Conservation (phyloP, 805 yeast species). For the Pichia gijzeniarum region DNA sequence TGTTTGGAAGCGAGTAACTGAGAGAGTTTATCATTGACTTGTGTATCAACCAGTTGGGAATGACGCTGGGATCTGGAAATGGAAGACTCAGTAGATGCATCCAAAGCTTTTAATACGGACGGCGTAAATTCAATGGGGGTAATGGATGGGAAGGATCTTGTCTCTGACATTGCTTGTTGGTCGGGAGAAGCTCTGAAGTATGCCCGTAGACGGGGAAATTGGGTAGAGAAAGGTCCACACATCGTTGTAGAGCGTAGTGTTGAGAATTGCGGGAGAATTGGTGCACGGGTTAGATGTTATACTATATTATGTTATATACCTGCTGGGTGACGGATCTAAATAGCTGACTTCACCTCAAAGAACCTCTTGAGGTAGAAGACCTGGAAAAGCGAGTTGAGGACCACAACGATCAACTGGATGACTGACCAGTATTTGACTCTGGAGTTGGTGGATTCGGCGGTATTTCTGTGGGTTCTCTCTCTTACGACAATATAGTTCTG, state of each 20-base stretch:
- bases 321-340: too few relatives aligned
- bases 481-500: conserved; percentile 89
- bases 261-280: too few relatives aligned
- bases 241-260: too few relatives aligned
- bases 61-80: conserved; percentile 57
- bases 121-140: conserved; percentile 47
- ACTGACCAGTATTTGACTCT: conserved; percentile 98
- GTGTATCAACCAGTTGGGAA: conserved; percentile 58
- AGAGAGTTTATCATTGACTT: conserved; percentile 37
- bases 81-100: conserved; percentile 63
- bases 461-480: conserved; percentile 96
- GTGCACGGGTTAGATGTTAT: too few relatives aligned
- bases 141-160: conserved; percentile 10
- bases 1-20: conserved; percentile 7
- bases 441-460: conserved; percentile 95
- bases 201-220: too few relatives aligned
- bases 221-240: too few relatives aligned
- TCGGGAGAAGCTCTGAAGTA: too few relatives aligned
- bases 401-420: conserved; percentile 83
- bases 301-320: too few relatives aligned
- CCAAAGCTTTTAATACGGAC: conserved; percentile 75
- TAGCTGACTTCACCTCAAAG: conserved; percentile 89
- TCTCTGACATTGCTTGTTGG: conserved; percentile 10
- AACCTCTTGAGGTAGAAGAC: conserved; percentile 89
- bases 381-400: conserved; percentile 84